These are phyloP conservation scores for Brasilioporus rufonigricans DNA, from an alignment of 768 basidiomycete species.

Conservation along the genomic window DNA sequence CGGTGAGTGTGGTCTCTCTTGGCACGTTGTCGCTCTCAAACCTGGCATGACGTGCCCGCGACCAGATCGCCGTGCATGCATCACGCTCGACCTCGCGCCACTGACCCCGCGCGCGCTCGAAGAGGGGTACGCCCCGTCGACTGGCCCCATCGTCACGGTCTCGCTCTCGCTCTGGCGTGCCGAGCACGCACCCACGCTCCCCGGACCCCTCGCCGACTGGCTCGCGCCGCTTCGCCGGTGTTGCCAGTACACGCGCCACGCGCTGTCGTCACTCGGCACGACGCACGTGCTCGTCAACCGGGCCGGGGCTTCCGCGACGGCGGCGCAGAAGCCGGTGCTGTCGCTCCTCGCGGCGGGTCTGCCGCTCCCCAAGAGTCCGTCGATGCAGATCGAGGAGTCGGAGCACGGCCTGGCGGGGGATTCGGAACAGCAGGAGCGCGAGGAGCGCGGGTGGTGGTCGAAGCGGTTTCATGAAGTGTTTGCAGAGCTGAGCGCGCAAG, in stretches of 20 bases:
- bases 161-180: conserved; percentile 34
- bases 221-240: conserved; percentile 53
- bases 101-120: conserved; percentile 40
- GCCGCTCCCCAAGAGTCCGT: conserved; percentile 74
- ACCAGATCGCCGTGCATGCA: conserved; percentile 29
- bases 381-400: conserved; percentile 47
- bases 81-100: conserved; percentile 53
- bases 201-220: conserved; percentile 32
- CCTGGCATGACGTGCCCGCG: no score
- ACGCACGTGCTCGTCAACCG: conserved; percentile 28
- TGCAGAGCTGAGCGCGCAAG: conserved; percentile 45
- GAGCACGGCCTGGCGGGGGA: conserved; percentile 28
- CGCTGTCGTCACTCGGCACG: conserved; percentile 35
- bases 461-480: conserved; percentile 62
- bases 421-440: conserved; percentile 48
- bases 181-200: neutral
- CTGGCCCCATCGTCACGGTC: conserved; percentile 33
- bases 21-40: no score
- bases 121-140: conserved; percentile 34
- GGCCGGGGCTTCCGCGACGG: conserved; percentile 22
- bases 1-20: conserved; percentile 1
- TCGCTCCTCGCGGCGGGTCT: conserved; percentile 44
- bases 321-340: conserved; percentile 34
- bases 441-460: conserved; percentile 76
- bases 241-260: conserved; percentile 45